A percentile compares a stretch with the other conserved stretches of the same genome.
Conservation (phyloP, 768 basidiomycete species). For the Panaeolus cyanescens region DNA sequence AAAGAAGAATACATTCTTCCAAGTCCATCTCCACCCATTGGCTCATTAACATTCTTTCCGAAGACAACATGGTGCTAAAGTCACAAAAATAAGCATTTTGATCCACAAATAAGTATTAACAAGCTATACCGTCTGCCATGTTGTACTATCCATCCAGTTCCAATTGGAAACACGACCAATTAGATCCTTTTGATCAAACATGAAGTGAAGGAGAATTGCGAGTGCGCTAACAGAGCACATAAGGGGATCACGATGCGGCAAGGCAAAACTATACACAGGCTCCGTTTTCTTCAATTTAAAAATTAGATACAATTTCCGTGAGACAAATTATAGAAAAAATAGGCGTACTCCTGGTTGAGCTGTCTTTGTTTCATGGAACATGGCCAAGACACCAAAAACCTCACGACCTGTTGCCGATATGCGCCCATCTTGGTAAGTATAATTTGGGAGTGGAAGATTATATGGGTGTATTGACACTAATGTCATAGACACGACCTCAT, state of each 20-base stretch:
- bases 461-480: slow-evolving; percentile 12
- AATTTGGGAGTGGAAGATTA: slow-evolving; percentile 8
- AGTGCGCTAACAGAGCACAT: slow-evolving; percentile 11
- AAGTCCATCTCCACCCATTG: slow-evolving; percentile 7
- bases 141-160: slow-evolving; percentile 3
- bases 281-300: slow-evolving; percentile 10
- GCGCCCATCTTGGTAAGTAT: slow-evolving; percentile 1
- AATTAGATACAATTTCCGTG: background rate
- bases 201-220: slow-evolving; percentile 10
- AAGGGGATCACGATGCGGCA: slow-evolving; percentile 11
- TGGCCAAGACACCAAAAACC: slow-evolving; percentile 1
- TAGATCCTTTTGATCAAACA: slow-evolving; percentile 10
- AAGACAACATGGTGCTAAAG: slow-evolving; percentile 10
- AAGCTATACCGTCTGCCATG: slow-evolving; percentile 3
- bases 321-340: background rate
- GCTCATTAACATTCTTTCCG: slow-evolving; percentile 9
- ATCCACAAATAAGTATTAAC: background rate
- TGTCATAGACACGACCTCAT: slow-evolving; percentile 7
- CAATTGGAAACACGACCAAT: background rate
- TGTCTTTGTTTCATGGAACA: slow-evolving; percentile 7
- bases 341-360: slow-evolving; percentile 2
- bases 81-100: background rate
- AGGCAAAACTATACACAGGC: slow-evolving; percentile 8
- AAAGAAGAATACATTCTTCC: slow-evolving; percentile 11
- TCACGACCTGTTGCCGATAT: background rate